phyloP scores from a whole-genome alignment of 78 protist species.

The Dictyostelium citrinum region DNA sequence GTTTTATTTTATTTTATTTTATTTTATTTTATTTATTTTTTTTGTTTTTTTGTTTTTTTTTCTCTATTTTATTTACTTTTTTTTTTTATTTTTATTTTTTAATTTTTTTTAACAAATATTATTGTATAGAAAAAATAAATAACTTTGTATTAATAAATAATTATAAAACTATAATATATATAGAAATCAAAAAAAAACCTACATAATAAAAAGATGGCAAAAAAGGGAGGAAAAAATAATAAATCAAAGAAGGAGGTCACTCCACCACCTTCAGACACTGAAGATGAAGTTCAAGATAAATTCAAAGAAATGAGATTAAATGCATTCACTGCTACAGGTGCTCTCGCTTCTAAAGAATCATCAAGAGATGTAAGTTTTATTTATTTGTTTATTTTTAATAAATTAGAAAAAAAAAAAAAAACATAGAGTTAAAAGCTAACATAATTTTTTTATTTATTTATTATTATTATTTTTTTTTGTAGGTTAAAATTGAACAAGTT shows the following conservation, averaged over 20 bases:
- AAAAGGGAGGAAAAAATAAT: not conserved
- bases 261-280: not conserved
- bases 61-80: not conserved
- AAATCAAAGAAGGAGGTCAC: not conserved
- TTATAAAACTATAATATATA: not conserved
- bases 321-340: slow-evolving; percentile 67
- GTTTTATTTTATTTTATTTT: not conserved
- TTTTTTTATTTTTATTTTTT: not conserved
- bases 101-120: slow-evolving; percentile 1
- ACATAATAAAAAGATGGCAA: slow-evolving; percentile 35
- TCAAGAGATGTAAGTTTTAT: slow-evolving; percentile 71
- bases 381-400: not conserved
- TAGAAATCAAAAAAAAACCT: not conserved
- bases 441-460: too few relatives aligned
- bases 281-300: slow-evolving; percentile 24
- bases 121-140: not conserved
- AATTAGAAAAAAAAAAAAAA: too few relatives aligned
- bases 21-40: not conserved
- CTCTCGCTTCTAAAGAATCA: slow-evolving; percentile 49
- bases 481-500: slow-evolving; percentile 78
- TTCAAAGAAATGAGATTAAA: slow-evolving; percentile 70
- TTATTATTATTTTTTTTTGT: not conserved
- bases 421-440: too few relatives aligned
- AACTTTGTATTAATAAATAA: not conserved
- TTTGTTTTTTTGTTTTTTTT: not conserved